phyloP scores from a whole-genome alignment of 768 basidiomycete species.

The Mycena polygramma region DNA sequence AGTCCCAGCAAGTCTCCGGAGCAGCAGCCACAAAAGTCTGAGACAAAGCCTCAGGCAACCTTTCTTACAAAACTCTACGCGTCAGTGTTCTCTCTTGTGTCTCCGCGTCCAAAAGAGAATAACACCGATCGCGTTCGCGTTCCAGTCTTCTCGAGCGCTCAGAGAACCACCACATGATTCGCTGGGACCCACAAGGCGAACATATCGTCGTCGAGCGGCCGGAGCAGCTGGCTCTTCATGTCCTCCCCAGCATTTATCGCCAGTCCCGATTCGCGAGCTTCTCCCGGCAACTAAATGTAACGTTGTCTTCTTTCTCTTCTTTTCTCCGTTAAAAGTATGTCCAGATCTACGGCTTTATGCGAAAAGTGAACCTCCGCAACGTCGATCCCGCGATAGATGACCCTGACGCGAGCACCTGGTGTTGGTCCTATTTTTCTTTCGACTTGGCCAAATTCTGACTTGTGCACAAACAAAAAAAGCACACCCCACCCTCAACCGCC shows the following conservation, averaged over 20 bases:
- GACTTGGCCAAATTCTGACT: conserved; percentile 36
- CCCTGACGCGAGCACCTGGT: conserved; percentile 97
- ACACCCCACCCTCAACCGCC: conserved; percentile 91
- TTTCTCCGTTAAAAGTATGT: conserved; percentile 39
- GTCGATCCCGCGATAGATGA: conserved; percentile 96
- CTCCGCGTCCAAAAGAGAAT: conserved; percentile 3
- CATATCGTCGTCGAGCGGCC: conserved; percentile 96
- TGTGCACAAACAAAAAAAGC: conserved; percentile 59
- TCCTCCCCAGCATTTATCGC: conserved; percentile 94
- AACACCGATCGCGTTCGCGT: conserved; percentile 39
- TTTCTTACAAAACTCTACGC: conserved; percentile 97
- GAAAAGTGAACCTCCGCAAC: conserved; percentile 95
- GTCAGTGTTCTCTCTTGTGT: conserved; percentile 61
- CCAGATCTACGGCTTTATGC: conserved; percentile 99
- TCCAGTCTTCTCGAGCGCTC: conserved; percentile 86
- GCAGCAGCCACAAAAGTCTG: conserved; percentile 68
- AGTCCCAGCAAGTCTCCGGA: conserved; percentile 58
- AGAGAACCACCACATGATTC: conserved; percentile 97
- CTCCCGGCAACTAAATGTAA: conserved; percentile 95
- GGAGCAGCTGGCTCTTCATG: conserved; percentile 93
- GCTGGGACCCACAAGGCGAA: conserved; percentile 94
- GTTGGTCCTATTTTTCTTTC: conserved; percentile 63
- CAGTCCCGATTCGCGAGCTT: conserved; percentile 98
- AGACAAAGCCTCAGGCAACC: conserved; percentile 91
- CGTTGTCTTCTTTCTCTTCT: conserved; percentile 54